Base-by-base conservation (phyloP, 2,329 filamentous ascomycete genomes). In the Anthostomella pinea region DNA sequence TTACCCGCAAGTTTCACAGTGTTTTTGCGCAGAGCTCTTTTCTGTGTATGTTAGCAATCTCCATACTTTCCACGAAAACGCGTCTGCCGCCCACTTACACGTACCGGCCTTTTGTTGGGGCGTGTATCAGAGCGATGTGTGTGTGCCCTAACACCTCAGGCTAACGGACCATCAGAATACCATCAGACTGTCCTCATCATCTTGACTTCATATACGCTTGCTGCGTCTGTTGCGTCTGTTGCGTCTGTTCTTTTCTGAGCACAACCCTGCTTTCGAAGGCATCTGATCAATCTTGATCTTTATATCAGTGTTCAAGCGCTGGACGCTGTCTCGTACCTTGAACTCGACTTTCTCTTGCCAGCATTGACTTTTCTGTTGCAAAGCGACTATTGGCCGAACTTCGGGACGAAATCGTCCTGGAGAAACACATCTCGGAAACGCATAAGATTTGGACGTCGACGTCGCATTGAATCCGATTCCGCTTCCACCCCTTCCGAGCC, bases 401-500 rank as follows among this genome's bases (percentile, higher is more conserved):
- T 39, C 47, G 45, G 51, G 45, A 38, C 43, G 44, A 52, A 52
- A 39, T 33, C 45, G 41, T 55, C 46, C 41, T 56, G n/a, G n/a
- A n/a, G n/a, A n/a, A n/a, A n/a, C n/a, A n/a, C n/a, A n/a, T 43
- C 43, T 45, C 48, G 48, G 48, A 50, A 45, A 52, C 54, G 53
- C 56, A 58, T 58, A 59, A n/a, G 52, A 54, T 52, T 50, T 52
- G 45, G 47, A 48, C 43, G 43, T 46, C 45, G 50, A 46, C 52
- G 56, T 60, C 52, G 59, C 58, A 63, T 64, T 62, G 53, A 60
- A 55, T 53, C 49, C 58, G 54, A 58, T 54, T 51, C 59, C 52
- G 56, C 58, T 60, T 54, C 46, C 49, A 45, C 54, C 49, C 45
- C 33, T 56, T 49, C 53, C 52, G 57, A 52, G 41, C 60, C 49